These are phyloP conservation scores for Sporothrix inflata DNA, from an alignment of 2,329 filamentous ascomycete species.

Conservation along the genomic window DNA sequence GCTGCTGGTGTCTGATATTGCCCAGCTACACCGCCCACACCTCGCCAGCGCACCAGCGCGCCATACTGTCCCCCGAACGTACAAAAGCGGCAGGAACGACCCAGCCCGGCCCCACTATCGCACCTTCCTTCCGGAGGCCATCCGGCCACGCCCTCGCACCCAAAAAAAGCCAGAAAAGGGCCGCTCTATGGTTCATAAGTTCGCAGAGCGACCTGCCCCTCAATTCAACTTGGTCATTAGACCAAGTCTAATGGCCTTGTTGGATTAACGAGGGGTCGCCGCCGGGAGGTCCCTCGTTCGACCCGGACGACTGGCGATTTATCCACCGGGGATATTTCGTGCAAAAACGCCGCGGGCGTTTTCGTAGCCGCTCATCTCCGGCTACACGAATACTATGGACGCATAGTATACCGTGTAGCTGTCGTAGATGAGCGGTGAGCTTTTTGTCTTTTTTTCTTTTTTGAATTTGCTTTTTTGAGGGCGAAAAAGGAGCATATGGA, in stretches of 20 bases:
- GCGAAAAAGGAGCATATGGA: neutral
- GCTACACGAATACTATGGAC: neutral
- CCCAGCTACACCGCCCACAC: neutral
- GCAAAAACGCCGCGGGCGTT: neutral
- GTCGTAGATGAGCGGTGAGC: neutral
- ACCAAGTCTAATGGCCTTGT: neutral
- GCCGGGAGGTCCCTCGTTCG: neutral
- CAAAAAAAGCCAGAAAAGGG: neutral
- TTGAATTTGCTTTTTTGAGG: neutral
- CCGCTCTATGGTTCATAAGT: neutral
- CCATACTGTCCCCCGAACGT: constrained; percentile 9
- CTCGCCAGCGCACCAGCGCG: neutral
- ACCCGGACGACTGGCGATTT: neutral
- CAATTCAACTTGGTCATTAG: neutral
- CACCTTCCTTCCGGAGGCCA: neutral
- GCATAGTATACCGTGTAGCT: neutral
- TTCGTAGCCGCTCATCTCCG: constrained; percentile 1
- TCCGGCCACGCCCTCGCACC: neutral
- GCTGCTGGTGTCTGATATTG: neutral
- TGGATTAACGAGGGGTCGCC: neutral
- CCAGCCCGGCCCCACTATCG: constrained; percentile 1
- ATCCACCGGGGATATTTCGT: neutral
- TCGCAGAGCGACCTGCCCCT: neutral
- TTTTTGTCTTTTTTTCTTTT: constrained; percentile 7
- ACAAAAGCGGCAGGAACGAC: constrained; percentile 8